phyloP scores from a whole-genome alignment of 768 basidiomycete species.

The Boletellus ananas region DNA sequence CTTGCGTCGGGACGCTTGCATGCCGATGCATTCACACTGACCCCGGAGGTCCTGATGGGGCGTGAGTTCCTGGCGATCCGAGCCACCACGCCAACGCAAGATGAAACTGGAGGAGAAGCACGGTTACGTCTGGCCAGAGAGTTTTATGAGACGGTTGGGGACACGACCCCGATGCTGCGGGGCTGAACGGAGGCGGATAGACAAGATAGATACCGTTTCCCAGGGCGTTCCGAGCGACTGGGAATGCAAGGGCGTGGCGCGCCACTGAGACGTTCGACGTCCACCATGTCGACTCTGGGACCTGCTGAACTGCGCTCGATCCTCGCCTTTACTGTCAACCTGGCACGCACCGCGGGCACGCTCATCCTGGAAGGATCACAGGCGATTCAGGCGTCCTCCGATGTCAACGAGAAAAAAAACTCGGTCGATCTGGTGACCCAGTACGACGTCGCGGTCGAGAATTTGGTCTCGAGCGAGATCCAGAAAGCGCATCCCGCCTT shows the following conservation, averaged over 20 bases:
- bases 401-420: conserved; percentile 85
- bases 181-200: not conserved
- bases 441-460: conserved; percentile 89
- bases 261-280: not conserved
- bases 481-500: conserved; percentile 65
- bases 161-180: conserved; percentile 49
- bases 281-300: conserved; percentile 33
- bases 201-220: not conserved
- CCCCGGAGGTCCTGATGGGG: conserved; percentile 67
- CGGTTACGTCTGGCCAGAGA: conserved; percentile 78
- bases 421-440: conserved; percentile 93
- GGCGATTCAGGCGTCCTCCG: conserved; percentile 59
- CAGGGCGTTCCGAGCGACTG: too few species aligned
- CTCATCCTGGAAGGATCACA: conserved; percentile 75
- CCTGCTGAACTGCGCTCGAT: conserved; percentile 52
- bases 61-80: conserved; percentile 77
- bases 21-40: conserved; percentile 51
- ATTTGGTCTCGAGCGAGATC: conserved; percentile 71
- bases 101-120: conserved; percentile 60
- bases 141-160: conserved; percentile 76
- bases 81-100: conserved; percentile 54
- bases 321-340: conserved; percentile 61
- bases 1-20: conserved; percentile 34
- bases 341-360: conserved; percentile 72
- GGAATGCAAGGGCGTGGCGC: too few species aligned